These are phyloP conservation scores for Podospora pseudopauciseta DNA, from an alignment of 495 filamentous ascomycete species.

Conservation along the genomic window DNA sequence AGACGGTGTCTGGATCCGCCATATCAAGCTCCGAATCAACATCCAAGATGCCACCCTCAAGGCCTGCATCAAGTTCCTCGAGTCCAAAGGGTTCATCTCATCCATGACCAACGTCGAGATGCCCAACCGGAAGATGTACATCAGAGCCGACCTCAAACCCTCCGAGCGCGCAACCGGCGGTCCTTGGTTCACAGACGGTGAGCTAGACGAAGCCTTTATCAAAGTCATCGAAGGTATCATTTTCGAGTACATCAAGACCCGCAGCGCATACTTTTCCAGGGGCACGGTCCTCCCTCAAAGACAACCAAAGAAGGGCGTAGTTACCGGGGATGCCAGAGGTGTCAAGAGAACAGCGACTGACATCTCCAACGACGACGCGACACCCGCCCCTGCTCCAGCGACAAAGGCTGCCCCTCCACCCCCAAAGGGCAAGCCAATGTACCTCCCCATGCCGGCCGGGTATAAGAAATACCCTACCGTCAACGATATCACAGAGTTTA, in stretches of 20 bases:
- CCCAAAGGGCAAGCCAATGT: conserved; percentile 13
- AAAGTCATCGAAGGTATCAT: conserved; percentile 62
- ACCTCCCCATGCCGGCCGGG: conserved; percentile 62
- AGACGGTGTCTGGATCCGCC: conserved; percentile 84
- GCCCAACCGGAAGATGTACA: conserved; percentile 71
- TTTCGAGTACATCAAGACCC: conserved; percentile 63
- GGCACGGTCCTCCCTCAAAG: conserved; percentile 19
- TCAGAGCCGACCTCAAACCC: conserved; percentile 72
- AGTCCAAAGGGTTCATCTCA: conserved; percentile 55
- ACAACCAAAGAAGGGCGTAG: conserved; percentile 43
- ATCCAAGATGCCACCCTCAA: conserved; percentile 75
- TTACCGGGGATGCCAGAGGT: conserved; percentile 28
- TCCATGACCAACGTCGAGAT: conserved; percentile 62
- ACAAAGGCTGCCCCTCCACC: conserved; percentile 25
- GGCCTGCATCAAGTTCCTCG: conserved; percentile 71
- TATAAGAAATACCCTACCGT: conserved; percentile 75
- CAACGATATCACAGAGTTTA: conserved; percentile 62
- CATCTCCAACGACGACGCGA: conserved; percentile 40
- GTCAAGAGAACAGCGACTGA: conserved; percentile 42
- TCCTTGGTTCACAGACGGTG: conserved; percentile 81
- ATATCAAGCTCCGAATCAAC: conserved; percentile 68
- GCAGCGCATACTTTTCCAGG: conserved; percentile 58
- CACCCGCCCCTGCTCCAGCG: conserved; percentile 4
- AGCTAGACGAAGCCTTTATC: conserved; percentile 81
- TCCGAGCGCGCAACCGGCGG: conserved; percentile 88